Conservation (phyloP, 441 rosid species). For the Macaranga tanarius region DNA sequence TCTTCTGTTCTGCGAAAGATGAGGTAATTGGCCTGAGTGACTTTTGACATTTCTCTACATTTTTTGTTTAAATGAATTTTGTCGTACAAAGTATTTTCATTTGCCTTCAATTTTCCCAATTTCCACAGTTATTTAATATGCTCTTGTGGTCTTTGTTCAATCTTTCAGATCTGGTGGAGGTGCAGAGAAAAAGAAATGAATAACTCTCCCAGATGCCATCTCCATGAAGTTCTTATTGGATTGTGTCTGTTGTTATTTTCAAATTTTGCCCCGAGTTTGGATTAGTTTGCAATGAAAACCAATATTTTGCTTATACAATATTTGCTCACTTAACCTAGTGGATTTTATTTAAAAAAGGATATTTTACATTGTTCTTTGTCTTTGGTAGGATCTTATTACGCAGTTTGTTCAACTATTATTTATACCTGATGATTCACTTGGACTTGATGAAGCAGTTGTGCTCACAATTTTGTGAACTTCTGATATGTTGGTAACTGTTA, state of each 20-base stretch:
- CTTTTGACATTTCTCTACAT: background rate
- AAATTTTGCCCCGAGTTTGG: background rate
- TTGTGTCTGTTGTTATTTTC: background rate
- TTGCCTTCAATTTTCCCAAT: background rate
- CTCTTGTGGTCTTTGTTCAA: background rate
- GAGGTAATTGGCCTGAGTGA: constrained; percentile 32
- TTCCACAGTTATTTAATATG: background rate
- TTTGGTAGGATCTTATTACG: background rate
- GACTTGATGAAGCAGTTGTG: too few species aligned
- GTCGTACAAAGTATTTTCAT: background rate
- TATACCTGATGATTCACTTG: too few species aligned
- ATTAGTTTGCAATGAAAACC: background rate
- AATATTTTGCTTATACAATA: background rate
- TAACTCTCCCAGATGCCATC: too few species aligned
- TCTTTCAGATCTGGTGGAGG: constrained; percentile 43
- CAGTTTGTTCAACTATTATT: background rate
- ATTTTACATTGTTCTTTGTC: background rate
- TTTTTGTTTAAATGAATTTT: background rate
- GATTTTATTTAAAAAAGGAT: too few species aligned
- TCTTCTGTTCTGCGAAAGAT: constrained; percentile 50
- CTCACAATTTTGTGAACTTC: background rate
- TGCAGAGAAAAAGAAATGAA: constrained; percentile 54
- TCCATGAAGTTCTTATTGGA: background rate
- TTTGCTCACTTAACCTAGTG: too few species aligned
- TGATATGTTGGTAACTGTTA: background rate